Evolutionary conservation across 768 basidiomycete genomes (phyloP), one percentile per base, ranked within the genome.

Genomic region (Coprinopsis sp.): DNA sequence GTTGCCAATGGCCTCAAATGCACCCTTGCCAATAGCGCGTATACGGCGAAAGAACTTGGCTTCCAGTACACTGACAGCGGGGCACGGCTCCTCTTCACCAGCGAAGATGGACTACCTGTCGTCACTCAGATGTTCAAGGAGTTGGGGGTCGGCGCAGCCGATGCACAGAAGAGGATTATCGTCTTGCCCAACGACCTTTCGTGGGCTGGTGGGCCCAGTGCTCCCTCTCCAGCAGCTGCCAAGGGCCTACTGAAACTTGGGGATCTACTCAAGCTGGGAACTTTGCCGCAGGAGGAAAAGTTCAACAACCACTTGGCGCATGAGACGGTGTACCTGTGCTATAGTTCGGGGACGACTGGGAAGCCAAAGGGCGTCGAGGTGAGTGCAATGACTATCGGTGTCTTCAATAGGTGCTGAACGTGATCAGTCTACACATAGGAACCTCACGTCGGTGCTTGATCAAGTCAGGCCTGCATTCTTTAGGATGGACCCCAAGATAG

Each of bases 21-120:
- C 43, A 87, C 89, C 0, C 78, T 87, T 12, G 84, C 85, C 13
- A 93, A 91, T 59, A 80, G 75, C 48, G 71, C 73, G 0, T 92
- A 88, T 56, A 84, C 80, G 3, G 60, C 80, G 3, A 58, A 65
- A 6, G 91, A 94, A 58, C 73, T 93, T 0, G 72, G 69, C 1
- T 79, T 80, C 61, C 91, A 94, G 59, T 82, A 86, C 49, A 64
- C 52, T 11, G 81, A 93, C 57, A 82, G 82, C 43, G 64, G 73
- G 3, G 84, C 91, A 0, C 70, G 72, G 39, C 52, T 84, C 16
- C 60, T 91, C 21, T 78, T 91, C 46, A 71, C 77, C 10, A 78
- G 78, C 47, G 86, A 87, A n/a, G 68, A 76, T 0, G 69, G 85
- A 4, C 51, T 88, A 1, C 58, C 69, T 0, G 66, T 74, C n/a